These are phyloP conservation scores for Quercus tomentella DNA, from an alignment of 331 rosid genomes.

Conservation along the genomic window DNA sequence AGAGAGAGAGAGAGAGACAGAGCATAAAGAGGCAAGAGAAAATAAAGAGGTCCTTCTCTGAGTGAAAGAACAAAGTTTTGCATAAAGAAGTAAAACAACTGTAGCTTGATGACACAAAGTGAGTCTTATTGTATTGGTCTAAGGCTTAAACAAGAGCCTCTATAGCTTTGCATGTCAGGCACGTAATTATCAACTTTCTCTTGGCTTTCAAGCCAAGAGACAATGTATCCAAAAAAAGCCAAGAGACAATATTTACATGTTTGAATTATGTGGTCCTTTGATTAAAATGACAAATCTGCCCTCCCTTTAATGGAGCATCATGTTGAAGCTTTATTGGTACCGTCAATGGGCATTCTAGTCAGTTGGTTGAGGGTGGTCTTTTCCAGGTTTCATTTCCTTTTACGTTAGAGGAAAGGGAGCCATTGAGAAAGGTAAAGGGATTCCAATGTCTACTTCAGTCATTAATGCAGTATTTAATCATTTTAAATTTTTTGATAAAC, in stretches of 20 bases:
- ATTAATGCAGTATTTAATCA: not conserved
- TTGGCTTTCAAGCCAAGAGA: slow-evolving; percentile 69
- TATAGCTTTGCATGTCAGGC: slow-evolving; percentile 52
- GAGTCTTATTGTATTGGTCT: not conserved
- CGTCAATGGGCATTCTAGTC: slow-evolving; percentile 4
- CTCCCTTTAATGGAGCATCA: not conserved
- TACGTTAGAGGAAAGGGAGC: slow-evolving; percentile 31
- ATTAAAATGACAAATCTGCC: slow-evolving; percentile 21
- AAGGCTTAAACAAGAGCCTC: slow-evolving; percentile 28
- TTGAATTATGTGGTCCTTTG: slow-evolving; percentile 13
- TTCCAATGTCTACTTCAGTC: slow-evolving; percentile 17
- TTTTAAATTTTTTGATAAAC: no score
- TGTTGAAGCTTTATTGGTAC: not conserved
- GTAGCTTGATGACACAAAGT: slow-evolving; percentile 2
- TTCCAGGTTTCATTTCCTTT: slow-evolving; percentile 26
- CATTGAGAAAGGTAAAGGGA: slow-evolving; percentile 31
- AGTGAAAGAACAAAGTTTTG: slow-evolving; percentile 14
- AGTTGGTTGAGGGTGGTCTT: slow-evolving; percentile 16
- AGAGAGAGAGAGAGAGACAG: not conserved
- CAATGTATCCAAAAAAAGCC: slow-evolving; percentile 30
- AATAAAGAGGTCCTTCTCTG: not conserved
- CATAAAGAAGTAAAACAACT: slow-evolving; percentile 16
- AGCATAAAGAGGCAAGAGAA: slow-evolving; percentile 12
- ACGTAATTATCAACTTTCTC: slow-evolving; percentile 52
- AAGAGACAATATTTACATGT: slow-evolving; percentile 37